Conservation (phyloP, 352 stramenopile genomes). For the Phytopythium montanum region DNA sequence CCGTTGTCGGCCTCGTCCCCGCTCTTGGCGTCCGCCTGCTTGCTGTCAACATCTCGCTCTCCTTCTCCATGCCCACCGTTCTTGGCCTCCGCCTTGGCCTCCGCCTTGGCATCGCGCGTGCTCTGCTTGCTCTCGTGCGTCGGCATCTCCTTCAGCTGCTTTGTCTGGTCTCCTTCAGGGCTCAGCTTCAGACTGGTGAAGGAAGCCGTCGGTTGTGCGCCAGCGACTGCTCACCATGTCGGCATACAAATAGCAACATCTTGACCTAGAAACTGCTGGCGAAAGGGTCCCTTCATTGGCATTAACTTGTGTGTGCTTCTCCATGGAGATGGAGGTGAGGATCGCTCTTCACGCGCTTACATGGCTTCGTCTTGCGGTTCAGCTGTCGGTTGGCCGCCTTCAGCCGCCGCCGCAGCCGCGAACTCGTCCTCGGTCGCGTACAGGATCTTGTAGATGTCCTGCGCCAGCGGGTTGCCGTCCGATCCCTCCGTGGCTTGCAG, state of each 20-base stretch:
- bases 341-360: conserved; percentile 14
- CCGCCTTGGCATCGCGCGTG: conserved; percentile 13
- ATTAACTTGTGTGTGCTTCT: no score
- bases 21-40: conserved; percentile 14
- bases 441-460: conserved; percentile 84
- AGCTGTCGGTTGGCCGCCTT: conserved; percentile 26
- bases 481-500: conserved; percentile 73
- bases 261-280: not conserved
- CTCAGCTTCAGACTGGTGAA: not conserved
- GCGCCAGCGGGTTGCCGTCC: conserved; percentile 46
- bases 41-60: conserved; percentile 20
- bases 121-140: conserved; percentile 33
- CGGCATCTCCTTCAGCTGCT: conserved; percentile 13
- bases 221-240: not conserved
- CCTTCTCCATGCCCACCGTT: not conserved
- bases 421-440: conserved; percentile 77
- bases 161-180: not conserved
- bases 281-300: not conserved
- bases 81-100: conserved; percentile 23
- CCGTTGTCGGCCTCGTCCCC: conserved; percentile 26
- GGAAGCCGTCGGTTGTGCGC: not conserved
- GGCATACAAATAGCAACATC: not conserved
- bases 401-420: conserved; percentile 13
- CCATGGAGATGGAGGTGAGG: no score
- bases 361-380: conserved; percentile 59